Evolutionary conservation across 148 eudicot genomes (phyloP).

Genomic region (Chenopodium suecicum): DNA sequence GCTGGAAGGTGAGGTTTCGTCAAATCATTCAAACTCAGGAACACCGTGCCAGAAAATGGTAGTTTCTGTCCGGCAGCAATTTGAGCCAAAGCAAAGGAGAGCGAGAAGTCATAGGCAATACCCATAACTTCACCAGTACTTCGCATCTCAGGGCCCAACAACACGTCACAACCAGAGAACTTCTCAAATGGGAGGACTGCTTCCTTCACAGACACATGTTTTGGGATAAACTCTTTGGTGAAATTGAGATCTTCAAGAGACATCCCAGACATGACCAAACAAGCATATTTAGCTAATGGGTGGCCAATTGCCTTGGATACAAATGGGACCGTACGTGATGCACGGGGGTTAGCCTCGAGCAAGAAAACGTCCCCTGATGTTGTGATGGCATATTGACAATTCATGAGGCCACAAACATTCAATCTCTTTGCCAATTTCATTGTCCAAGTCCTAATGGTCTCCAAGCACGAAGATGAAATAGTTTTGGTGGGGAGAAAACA

Average conservation of each 20-base stretch:
- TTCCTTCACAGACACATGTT: constrained; percentile 86
- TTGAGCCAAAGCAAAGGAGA: constrained; percentile 83
- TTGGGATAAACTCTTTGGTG: constrained; percentile 81
- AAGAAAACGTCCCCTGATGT: constrained; percentile 78
- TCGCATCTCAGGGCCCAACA: constrained; percentile 97
- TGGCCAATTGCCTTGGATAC: constrained; percentile 98
- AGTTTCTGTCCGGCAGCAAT: constrained; percentile 94
- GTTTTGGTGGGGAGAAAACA: constrained; percentile 87
- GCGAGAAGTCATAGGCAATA: constrained; percentile 57
- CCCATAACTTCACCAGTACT: constrained; percentile 99
- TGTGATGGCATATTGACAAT: constrained; percentile 94
- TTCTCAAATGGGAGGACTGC: constrained; percentile 96
- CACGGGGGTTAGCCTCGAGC: constrained; percentile 98
- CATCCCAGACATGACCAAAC: constrained; percentile 93
- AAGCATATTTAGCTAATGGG: constrained; percentile 92
- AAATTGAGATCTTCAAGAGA: constrained; percentile 72
- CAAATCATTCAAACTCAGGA: constrained; percentile 86
- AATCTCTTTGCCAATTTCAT: constrained; percentile 74
- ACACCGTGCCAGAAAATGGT: constrained; percentile 74
- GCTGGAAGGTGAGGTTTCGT: constrained; percentile 70
- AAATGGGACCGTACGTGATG: constrained; percentile 91
- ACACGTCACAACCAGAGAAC: constrained; percentile 86
- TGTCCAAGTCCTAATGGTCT: constrained; percentile 91
- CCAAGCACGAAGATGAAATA: constrained; percentile 56
- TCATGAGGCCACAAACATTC: constrained; percentile 91